Evolutionary conservation across 176 grass and related monocot genomes (phyloP).

Genomic region (Eragrostis curvula): DNA sequence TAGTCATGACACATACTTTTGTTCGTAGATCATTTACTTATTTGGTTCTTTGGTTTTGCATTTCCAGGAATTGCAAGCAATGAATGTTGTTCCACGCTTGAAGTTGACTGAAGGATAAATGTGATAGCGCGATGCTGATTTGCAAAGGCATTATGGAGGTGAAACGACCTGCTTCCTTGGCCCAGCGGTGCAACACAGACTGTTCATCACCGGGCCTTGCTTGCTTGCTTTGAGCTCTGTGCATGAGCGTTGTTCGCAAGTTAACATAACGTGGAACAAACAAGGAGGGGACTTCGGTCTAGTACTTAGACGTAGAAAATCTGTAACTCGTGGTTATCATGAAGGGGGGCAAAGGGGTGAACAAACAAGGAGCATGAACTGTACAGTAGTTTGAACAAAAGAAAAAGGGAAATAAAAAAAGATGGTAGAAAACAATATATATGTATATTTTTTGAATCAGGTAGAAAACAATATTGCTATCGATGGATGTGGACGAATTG

Average conservation of each 20-base stretch:
- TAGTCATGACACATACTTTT: conserved; percentile 4
- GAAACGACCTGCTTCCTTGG: neutral
- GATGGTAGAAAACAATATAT: too few relatives aligned
- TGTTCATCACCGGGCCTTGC: neutral
- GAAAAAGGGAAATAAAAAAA: too few relatives aligned
- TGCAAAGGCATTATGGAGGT: neutral
- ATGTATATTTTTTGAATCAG: too few relatives aligned
- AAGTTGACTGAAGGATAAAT: conserved; percentile 69
- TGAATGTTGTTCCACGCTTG: conserved; percentile 86
- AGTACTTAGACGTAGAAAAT: neutral
- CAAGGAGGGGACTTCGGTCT: too few relatives aligned
- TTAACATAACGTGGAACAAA: neutral
- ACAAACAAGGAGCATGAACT: neutral
- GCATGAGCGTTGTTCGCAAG: neutral
- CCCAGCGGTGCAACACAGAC: neutral
- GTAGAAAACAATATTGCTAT: too few relatives aligned
- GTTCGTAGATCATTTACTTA: neutral
- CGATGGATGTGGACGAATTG: too few relatives aligned
- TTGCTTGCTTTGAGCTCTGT: neutral
- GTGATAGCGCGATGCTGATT: neutral
- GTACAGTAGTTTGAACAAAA: neutral
- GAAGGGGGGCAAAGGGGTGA: neutral
- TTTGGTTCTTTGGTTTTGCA: neutral
- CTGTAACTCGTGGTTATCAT: neutral
- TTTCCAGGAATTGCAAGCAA: conserved; percentile 80